Evolutionary conservation across 176 grass and related monocot genomes (phyloP).

Genomic region (Aegilops bicornis): DNA sequence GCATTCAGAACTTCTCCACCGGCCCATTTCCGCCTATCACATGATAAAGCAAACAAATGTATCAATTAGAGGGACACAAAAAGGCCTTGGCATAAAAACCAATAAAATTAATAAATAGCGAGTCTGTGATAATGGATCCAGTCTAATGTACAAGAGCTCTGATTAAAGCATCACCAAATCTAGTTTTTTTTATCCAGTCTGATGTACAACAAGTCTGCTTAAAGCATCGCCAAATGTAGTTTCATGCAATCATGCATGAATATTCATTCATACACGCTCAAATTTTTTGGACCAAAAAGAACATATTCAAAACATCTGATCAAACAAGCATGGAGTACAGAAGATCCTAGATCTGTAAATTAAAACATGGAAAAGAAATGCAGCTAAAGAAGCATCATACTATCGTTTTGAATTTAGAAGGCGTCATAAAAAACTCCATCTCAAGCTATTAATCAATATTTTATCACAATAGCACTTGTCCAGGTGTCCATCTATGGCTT

Average conservation of each 20-base stretch:
- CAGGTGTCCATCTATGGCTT: slow-evolving; percentile 43
- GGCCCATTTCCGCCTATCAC: slow-evolving; percentile 70
- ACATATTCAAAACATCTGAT: not conserved
- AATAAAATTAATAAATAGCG: not conserved
- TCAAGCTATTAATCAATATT: slow-evolving; percentile 17
- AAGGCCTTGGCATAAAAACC: slow-evolving; percentile 13
- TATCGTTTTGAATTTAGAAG: slow-evolving; percentile 1
- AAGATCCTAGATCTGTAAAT: not conserved
- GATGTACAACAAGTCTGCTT: not conserved
- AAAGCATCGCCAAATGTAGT: slow-evolving; percentile 12
- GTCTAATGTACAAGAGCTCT: not conserved
- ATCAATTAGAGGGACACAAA: not conserved
- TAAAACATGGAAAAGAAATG: not conserved
- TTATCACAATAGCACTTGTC: slow-evolving; percentile 1
- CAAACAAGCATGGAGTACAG: slow-evolving; percentile 1
- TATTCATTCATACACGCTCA: not conserved
- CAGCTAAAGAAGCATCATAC: not conserved
- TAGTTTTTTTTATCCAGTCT: not conserved
- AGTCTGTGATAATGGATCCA: not conserved
- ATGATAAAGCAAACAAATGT: slow-evolving; percentile 12
- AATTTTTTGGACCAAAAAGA: not conserved
- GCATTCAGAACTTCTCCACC: slow-evolving; percentile 88
- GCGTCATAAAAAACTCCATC: not conserved
- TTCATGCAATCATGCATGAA: slow-evolving; percentile 11
- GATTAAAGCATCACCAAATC: slow-evolving; percentile 12